Conservation (phyloP, 1,139 yeast genomes). For the Hyphopichia khmerensis region DNA sequence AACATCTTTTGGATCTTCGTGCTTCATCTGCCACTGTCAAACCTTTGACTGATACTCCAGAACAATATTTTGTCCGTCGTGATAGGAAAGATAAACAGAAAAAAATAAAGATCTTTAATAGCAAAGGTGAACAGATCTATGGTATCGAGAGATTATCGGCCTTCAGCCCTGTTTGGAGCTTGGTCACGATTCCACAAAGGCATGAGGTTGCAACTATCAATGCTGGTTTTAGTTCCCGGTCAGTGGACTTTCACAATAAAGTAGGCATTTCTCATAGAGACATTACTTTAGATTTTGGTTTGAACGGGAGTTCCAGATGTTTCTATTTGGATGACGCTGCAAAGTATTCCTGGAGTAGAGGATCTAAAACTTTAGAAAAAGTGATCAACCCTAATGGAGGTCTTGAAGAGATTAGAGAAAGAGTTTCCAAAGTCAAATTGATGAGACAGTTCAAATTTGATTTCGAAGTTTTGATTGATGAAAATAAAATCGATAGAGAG, state of each 20-base stretch:
- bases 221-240: slow-evolving; percentile 45
- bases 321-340: slow-evolving; percentile 54
- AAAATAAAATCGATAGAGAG: slow-evolving; percentile 42
- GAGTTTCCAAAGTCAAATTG: slow-evolving; percentile 54
- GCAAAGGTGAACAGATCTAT: slow-evolving; percentile 39
- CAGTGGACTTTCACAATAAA: slow-evolving; percentile 52
- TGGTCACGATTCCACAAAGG: slow-evolving; percentile 45
- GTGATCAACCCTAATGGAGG: slow-evolving; percentile 54
- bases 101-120: slow-evolving; percentile 49
- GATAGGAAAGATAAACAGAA: slow-evolving; percentile 47
- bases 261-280: slow-evolving; percentile 46
- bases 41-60: slow-evolving; percentile 40
- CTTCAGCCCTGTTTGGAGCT: slow-evolving; percentile 52
- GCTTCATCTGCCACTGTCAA: slow-evolving; percentile 34
- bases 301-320: slow-evolving; percentile 34
- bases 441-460: slow-evolving; percentile 61
- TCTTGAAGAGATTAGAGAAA: slow-evolving; percentile 51
- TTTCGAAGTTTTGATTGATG: slow-evolving; percentile 56
- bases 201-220: slow-evolving; percentile 51
- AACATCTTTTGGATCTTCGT: slow-evolving; percentile 33
- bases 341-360: slow-evolving; percentile 54
- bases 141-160: slow-evolving; percentile 53
- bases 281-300: slow-evolving; percentile 30
- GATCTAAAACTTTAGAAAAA: slow-evolving; percentile 50
- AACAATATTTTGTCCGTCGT: slow-evolving; percentile 45